Percentiles rank a stretch among this genome's conserved stretches.
phyloP scores from a whole-genome alignment of 257 asterid species.

The Rubia yunnanensis region DNA sequence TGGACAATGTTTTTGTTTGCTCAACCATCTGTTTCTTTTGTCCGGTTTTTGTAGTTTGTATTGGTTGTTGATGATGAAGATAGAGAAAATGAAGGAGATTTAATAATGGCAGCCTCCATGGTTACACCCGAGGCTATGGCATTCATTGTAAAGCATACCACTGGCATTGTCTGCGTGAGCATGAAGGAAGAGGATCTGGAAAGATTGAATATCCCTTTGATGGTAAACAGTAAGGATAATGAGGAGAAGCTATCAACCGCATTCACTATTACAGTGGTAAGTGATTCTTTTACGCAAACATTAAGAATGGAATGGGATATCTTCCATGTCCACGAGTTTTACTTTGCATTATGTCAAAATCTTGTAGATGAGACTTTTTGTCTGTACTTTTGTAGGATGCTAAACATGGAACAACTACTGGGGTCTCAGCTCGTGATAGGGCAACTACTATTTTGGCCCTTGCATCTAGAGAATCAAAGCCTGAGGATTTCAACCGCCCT shows the following conservation, averaged over 20 bases:
- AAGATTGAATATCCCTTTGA: conserved; percentile 76
- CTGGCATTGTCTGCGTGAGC: conserved; percentile 98
- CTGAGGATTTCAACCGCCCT: conserved; percentile 93
- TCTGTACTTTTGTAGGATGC: conserved; percentile 55
- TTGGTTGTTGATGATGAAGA: conserved; percentile 95
- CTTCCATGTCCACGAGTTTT: background rate
- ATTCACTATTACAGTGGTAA: conserved; percentile 93
- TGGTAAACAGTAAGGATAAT: conserved; percentile 78
- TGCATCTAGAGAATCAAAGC: conserved; percentile 70
- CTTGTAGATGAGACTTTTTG: background rate
- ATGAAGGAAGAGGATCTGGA: conserved; percentile 86
- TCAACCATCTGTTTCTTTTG: background rate
- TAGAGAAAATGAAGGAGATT: conserved; percentile 97
- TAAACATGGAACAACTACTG: conserved; percentile 84
- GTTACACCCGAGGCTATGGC: conserved; percentile 98
- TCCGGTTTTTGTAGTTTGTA: conserved; percentile 57
- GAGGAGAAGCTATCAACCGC: conserved; percentile 95
- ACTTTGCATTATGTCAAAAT: background rate
- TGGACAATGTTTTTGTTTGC: conserved; percentile 2
- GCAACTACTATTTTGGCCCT: conserved; percentile 83
- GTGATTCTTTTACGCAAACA: conserved; percentile 11
- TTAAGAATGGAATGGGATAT: background rate
- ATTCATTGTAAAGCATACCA: conserved; percentile 90
- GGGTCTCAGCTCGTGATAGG: conserved; percentile 95
- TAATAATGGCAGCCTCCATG: conserved; percentile 91